Evolutionary conservation across 2,329 filamentous ascomycete species (phyloP).

Genomic region (Aspergillus fumigatiaffinis): DNA sequence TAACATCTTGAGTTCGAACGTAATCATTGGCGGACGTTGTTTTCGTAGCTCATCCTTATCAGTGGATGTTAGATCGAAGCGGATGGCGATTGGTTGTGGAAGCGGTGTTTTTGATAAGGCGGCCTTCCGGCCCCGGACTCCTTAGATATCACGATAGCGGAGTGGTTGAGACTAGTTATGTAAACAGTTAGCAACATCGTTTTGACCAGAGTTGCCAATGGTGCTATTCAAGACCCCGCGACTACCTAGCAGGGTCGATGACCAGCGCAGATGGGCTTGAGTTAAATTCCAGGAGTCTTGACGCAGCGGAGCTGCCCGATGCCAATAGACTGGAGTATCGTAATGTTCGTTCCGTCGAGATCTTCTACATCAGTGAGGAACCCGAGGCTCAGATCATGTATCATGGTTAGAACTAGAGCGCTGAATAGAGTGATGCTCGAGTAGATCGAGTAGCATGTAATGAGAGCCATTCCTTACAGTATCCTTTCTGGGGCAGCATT

Average conservation of each 20-base stretch:
- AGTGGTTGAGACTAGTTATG: background rate
- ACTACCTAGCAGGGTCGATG: background rate
- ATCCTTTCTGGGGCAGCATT: too few relatives aligned
- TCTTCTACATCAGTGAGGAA: background rate
- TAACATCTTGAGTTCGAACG: background rate
- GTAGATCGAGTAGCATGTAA: too few relatives aligned
- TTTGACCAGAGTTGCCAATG: background rate
- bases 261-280: background rate
- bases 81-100: conserved; percentile 1
- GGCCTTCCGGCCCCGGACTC: background rate
- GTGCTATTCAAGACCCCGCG: background rate
- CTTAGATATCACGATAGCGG: background rate
- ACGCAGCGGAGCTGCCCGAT: background rate
- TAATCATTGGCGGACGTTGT: conserved; percentile 1
- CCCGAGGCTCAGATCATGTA: too few relatives aligned
- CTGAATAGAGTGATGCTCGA: background rate
- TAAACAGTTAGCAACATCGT: background rate
- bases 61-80: background rate
- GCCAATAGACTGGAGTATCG: background rate
- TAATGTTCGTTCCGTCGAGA: background rate
- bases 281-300: background rate
- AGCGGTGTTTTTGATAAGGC: conserved; percentile 1
- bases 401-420: background rate
- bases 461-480: too few relatives aligned
- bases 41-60: conserved; percentile 6